A percentile compares a stretch with the other conserved stretches of the same genome.
Evolutionary conservation across 2,329 filamentous ascomycete species (phyloP).

Genomic region (Arthrinium puccinioides): DNA sequence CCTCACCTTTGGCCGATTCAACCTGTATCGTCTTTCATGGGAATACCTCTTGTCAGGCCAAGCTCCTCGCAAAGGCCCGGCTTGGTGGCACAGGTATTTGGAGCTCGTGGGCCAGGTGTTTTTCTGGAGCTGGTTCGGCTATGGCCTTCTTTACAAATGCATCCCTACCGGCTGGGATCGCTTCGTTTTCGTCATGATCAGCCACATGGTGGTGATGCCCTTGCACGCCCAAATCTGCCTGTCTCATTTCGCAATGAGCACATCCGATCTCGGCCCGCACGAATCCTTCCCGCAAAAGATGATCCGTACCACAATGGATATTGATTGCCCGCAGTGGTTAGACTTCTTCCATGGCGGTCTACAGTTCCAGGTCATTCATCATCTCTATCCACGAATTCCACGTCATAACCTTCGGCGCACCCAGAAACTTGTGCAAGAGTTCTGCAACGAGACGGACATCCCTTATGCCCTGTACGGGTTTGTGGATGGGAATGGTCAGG

Average conservation of each 20-base stretch:
- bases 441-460: slow-evolving; percentile 75
- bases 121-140: slow-evolving; percentile 86
- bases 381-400: slow-evolving; percentile 61
- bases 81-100: slow-evolving; percentile 78
- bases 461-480: slow-evolving; percentile 85
- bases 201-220: slow-evolving; percentile 73
- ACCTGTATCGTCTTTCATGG: slow-evolving; percentile 78
- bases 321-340: slow-evolving; percentile 64
- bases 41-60: slow-evolving; percentile 64
- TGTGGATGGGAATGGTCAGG: slow-evolving; percentile 72
- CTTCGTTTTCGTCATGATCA: slow-evolving; percentile 69
- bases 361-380: slow-evolving; percentile 67
- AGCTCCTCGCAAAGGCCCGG: slow-evolving; percentile 66
- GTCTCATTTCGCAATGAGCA: slow-evolving; percentile 92
- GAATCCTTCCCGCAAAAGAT: slow-evolving; percentile 89
- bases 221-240: slow-evolving; percentile 87
- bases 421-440: slow-evolving; percentile 71
- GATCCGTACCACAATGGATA: slow-evolving; percentile 86
- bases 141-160: slow-evolving; percentile 65
- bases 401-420: slow-evolving; percentile 73
- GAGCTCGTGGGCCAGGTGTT: slow-evolving; percentile 69
- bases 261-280: slow-evolving; percentile 71
- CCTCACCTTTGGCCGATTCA: slow-evolving; percentile 76
- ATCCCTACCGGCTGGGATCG: slow-evolving; percentile 65
- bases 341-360: slow-evolving; percentile 67